Evolutionary conservation across 306 rosid genomes (phyloP).

Genomic region (Elaeagnus macrophylla): DNA sequence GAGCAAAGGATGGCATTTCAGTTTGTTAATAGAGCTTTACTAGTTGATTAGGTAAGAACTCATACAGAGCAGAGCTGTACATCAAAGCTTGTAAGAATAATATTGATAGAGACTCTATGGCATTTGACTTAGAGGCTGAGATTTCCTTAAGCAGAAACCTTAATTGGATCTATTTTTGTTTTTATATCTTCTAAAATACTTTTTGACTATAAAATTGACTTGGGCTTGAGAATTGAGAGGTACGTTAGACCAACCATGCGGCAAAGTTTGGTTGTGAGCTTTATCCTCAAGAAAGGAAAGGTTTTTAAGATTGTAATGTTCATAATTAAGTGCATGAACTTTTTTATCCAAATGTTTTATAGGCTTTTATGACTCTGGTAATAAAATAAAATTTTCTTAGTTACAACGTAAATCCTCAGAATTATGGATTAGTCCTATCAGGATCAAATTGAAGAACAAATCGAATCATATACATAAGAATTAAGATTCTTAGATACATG

Average conservation of each 20-base stretch:
- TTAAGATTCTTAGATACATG: no score
- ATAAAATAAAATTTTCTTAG: no score
- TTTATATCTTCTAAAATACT: neutral
- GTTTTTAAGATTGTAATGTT: constrained; percentile 1
- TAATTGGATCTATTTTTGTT: neutral
- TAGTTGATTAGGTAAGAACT: constrained; percentile 30
- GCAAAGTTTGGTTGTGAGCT: constrained; percentile 17
- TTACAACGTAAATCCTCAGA: no score
- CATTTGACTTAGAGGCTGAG: constrained; percentile 62
- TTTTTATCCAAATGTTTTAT: no score
- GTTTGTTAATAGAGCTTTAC: constrained; percentile 16
- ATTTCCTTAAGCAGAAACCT: constrained; percentile 28
- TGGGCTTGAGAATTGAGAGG: neutral
- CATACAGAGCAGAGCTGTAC: constrained; percentile 29
- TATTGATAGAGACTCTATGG: constrained; percentile 46
- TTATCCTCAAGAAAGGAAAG: constrained; percentile 40
- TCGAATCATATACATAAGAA: no score
- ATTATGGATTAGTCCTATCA: no score
- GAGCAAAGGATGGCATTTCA: neutral
- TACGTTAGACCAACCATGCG: constrained; percentile 22
- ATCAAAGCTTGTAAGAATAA: constrained; percentile 59
- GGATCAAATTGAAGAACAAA: no score
- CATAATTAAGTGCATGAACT: no score
- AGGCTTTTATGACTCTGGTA: no score
- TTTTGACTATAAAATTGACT: constrained; percentile 1